Evolutionary conservation across 2,329 filamentous ascomycete species (phyloP).

Genomic region (Epichloe elymi): DNA sequence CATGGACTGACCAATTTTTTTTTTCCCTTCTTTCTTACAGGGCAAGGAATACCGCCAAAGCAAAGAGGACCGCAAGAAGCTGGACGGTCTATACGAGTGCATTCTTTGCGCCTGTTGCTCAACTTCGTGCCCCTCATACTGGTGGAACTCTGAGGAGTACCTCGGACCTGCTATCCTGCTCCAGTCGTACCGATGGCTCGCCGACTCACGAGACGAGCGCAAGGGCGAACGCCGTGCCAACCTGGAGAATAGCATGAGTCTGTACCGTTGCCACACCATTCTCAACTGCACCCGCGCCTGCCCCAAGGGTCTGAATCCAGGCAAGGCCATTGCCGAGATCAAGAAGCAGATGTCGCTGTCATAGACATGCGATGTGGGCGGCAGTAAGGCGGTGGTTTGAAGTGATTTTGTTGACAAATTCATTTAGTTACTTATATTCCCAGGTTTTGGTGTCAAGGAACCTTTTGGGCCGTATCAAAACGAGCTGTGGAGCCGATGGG

Average conservation of each 20-base stretch:
- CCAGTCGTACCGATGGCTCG: conserved; percentile 96
- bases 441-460: conserved; percentile 1
- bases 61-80: conserved; percentile 86
- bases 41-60: conserved; percentile 86
- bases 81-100: conserved; percentile 97
- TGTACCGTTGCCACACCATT: conserved; percentile 99
- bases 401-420: neutral
- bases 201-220: conserved; percentile 86
- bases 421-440: neutral
- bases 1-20: neutral
- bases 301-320: conserved; percentile 96
- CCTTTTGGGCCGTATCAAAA: neutral
- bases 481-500: neutral
- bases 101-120: conserved; percentile 99
- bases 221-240: conserved; percentile 77
- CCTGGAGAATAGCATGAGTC: conserved; percentile 95
- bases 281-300: conserved; percentile 97
- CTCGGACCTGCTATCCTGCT: conserved; percentile 92
- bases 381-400: neutral
- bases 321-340: conserved; percentile 89
- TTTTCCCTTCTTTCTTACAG: conserved; percentile 28
- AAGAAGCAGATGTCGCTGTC: conserved; percentile 83
- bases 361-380: neutral
- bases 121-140: conserved; percentile 98
- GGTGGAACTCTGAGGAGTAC: conserved; percentile 99